A percentile compares a stretch with the other conserved stretches of the same genome.
Conservation (phyloP, 495 filamentous ascomycete species). For the Bathelium albidoporum region DNA sequence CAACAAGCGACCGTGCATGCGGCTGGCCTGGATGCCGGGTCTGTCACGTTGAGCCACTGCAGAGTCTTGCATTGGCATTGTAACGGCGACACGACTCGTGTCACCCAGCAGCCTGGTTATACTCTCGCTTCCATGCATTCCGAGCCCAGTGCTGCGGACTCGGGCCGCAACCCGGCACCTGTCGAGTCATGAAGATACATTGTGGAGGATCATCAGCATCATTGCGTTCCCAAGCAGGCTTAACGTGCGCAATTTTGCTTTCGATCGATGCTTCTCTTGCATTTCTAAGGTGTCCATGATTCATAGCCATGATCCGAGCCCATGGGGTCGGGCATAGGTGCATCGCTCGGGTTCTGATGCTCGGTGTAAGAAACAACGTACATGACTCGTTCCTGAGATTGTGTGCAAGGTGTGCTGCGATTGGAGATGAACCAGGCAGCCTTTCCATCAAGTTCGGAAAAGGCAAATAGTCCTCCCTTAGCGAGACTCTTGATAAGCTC, state of each 20-base stretch:
- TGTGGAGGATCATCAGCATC: neutral
- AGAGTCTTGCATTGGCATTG: neutral
- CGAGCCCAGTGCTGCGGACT: neutral
- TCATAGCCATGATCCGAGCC: neutral
- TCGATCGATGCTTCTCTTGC: neutral
- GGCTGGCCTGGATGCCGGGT: neutral
- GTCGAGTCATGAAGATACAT: slow-evolving; percentile 1
- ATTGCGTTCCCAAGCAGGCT: neutral
- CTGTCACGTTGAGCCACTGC: neutral
- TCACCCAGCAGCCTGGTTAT: neutral
- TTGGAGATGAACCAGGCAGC: neutral
- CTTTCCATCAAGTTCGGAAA: neutral
- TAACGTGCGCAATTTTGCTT: neutral
- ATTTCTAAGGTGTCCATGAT: neutral
- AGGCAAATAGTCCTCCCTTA: no score
- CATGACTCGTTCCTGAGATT: no score
- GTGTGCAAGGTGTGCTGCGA: no score
- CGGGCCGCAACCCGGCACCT: neutral
- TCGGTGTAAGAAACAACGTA: neutral
- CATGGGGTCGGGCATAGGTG: neutral
- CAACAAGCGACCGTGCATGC: neutral
- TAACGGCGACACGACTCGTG: neutral
- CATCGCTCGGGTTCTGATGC: no score
- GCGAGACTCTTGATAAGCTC: no score
- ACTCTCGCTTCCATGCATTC: neutral